Percentiles rank a stretch among this genome's conserved stretches.
Conservation (phyloP, 2,329 filamentous ascomycete genomes). For the Pestalotiopsis sp. region DNA sequence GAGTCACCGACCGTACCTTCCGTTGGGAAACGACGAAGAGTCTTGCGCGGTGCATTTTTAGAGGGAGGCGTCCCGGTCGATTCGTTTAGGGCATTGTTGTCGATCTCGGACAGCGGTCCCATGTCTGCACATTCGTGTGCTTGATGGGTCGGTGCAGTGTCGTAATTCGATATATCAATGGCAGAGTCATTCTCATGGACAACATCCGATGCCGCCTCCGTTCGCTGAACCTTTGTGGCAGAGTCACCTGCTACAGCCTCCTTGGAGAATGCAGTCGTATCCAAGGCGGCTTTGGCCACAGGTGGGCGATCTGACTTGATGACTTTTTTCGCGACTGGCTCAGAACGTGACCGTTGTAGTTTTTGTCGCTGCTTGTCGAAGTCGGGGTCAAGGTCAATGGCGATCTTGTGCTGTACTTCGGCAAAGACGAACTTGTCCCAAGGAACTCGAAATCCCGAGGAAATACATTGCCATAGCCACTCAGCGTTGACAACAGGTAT, state of each 20-base stretch:
- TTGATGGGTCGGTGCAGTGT: constrained; percentile 44
- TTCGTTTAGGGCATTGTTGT: constrained; percentile 45
- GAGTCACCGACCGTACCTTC: constrained; percentile 47
- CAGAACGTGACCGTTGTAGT: constrained; percentile 23
- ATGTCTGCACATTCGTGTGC: constrained; percentile 25
- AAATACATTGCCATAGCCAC: constrained; percentile 86
- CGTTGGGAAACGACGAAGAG: constrained; percentile 35
- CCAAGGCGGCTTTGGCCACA: constrained; percentile 34
- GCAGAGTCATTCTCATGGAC: constrained; percentile 15
- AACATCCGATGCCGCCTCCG: constrained; percentile 13
- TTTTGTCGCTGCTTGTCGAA: constrained; percentile 21
- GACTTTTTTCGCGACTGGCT: constrained; percentile 21
- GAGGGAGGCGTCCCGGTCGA: constrained; percentile 34
- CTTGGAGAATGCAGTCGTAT: constrained; percentile 41
- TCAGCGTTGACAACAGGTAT: constrained; percentile 80
- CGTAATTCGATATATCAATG: constrained; percentile 34
- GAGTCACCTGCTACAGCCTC: constrained; percentile 19
- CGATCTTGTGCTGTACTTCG: constrained; percentile 40
- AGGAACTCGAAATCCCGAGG: constrained; percentile 52
- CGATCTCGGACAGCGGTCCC: constrained; percentile 44
- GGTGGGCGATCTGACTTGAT: constrained; percentile 20
- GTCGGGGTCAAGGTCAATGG: constrained; percentile 16
- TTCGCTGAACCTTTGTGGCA: background rate
- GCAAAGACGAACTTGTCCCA: constrained; percentile 51
- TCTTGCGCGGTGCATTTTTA: constrained; percentile 29